phyloP scores from a whole-genome alignment of 257 asterid genomes.

The Plantago major region DNA sequence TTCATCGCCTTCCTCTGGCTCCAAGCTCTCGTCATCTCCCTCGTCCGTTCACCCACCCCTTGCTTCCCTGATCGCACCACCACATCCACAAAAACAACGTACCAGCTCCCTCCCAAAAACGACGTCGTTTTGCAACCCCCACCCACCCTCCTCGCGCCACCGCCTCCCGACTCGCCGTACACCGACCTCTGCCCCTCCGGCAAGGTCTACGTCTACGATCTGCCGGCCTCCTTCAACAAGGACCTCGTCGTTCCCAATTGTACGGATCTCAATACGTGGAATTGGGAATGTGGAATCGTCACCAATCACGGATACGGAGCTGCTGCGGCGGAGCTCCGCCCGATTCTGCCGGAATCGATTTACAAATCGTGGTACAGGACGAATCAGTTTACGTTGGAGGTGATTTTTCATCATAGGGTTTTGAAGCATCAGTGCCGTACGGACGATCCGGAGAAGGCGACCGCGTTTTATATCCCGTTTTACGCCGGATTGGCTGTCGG shows the following conservation, averaged over 20 bases:
- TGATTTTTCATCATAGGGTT: conserved; percentile 61
- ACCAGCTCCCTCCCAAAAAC: conserved; percentile 13
- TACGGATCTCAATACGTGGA: conserved; percentile 72
- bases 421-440: conserved; percentile 68
- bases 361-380: conserved; percentile 80
- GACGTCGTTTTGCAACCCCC: neutral
- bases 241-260: conserved; percentile 51
- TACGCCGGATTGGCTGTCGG: conserved; percentile 80
- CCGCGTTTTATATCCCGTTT: conserved; percentile 89
- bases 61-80: conserved; percentile 44
- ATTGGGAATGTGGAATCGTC: conserved; percentile 83
- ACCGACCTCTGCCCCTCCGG: conserved; percentile 71
- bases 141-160: neutral
- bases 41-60: conserved; percentile 50
- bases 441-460: conserved; percentile 57
- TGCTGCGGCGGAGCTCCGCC: conserved; percentile 50
- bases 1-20: conserved; percentile 54
- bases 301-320: conserved; percentile 79
- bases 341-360: conserved; percentile 47
- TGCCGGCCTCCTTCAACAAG: conserved; percentile 49
- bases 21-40: conserved; percentile 45
- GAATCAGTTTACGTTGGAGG: conserved; percentile 68
- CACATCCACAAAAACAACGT: conserved; percentile 20
- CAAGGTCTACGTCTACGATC: conserved; percentile 66
- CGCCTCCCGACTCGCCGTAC: conserved; percentile 21